Percentiles rank a stretch among this genome's conserved stretches.
Evolutionary conservation across 2,329 filamentous ascomycete species (phyloP).

Genomic region (Colletotrichum caudatum): DNA sequence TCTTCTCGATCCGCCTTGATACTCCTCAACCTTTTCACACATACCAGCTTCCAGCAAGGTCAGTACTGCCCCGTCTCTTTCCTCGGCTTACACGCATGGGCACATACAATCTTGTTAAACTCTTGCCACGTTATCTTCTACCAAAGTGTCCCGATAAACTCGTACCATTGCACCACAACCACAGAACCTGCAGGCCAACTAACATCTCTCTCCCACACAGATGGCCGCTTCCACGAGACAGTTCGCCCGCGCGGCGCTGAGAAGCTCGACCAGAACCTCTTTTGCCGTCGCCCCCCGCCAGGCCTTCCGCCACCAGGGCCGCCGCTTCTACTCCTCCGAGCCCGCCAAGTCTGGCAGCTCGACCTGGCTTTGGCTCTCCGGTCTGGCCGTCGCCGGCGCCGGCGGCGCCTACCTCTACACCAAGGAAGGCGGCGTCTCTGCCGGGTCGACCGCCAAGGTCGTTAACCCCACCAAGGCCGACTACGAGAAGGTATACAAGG

Average conservation of each 20-base stretch:
- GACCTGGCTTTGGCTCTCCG: constrained; percentile 68
- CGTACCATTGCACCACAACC: background rate
- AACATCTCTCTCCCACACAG: constrained; percentile 7
- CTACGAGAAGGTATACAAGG: constrained; percentile 96
- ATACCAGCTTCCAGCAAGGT: constrained; percentile 30
- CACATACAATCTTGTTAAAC: constrained; percentile 24
- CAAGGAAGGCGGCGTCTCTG: constrained; percentile 64
- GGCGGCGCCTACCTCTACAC: constrained; percentile 77
- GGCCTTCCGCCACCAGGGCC: constrained; percentile 78
- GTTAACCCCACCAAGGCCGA: constrained; percentile 81
- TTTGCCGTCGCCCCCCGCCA: constrained; percentile 72
- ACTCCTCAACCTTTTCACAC: constrained; percentile 6
- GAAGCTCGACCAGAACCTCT: constrained; percentile 68
- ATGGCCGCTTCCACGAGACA: constrained; percentile 51
- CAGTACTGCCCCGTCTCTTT: constrained; percentile 3
- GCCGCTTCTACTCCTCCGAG: constrained; percentile 84
- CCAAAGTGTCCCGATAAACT: constrained; percentile 13
- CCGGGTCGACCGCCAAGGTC: constrained; percentile 63
- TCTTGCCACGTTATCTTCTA: constrained; percentile 15
- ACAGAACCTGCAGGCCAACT: constrained; percentile 9
- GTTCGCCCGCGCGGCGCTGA: constrained; percentile 69
- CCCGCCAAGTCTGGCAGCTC: constrained; percentile 63
- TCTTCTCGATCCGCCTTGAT: constrained; percentile 18
- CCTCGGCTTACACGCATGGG: constrained; percentile 6
- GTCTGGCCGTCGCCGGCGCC: constrained; percentile 68